Percentiles rank a stretch among this genome's conserved stretches.
phyloP scores from a whole-genome alignment of 768 basidiomycete genomes.

The Leccinellum rugosiceps region DNA sequence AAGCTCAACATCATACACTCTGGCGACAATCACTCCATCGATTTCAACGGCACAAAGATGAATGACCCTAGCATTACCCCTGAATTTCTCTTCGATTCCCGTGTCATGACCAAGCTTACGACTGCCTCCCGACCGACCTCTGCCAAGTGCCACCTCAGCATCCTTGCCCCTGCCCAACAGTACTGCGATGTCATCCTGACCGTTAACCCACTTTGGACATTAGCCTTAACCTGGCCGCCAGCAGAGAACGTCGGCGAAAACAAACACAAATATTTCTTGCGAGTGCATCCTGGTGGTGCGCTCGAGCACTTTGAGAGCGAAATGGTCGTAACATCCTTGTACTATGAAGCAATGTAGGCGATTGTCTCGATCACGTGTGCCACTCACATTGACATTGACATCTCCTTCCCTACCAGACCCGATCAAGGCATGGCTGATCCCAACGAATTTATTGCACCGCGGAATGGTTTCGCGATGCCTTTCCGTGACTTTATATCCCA shows the following conservation, averaged over 20 bases:
- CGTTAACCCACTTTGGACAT: constrained; percentile 71
- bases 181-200: constrained; percentile 78
- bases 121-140: constrained; percentile 69
- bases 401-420: constrained; percentile 48
- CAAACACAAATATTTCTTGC: constrained; percentile 79
- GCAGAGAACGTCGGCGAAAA: constrained; percentile 64
- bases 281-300: constrained; percentile 82
- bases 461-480: constrained; percentile 85
- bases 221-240: constrained; percentile 75
- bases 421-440: constrained; percentile 77
- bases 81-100: constrained; percentile 72
- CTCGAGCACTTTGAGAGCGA: constrained; percentile 84
- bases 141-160: constrained; percentile 73
- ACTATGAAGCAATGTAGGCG: constrained; percentile 82
- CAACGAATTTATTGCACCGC: constrained; percentile 71
- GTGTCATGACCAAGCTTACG: constrained; percentile 74
- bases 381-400: constrained; percentile 2
- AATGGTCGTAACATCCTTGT: constrained; percentile 74
- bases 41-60: constrained; percentile 78
- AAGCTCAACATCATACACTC: constrained; percentile 80
- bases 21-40: constrained; percentile 74
- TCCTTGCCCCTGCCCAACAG: constrained; percentile 68
- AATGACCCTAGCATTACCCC: constrained; percentile 59
- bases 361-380: background rate
- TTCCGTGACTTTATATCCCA: constrained; percentile 79